Conservation (phyloP, 257 asterid species). For the Galeopsis tetrahit region DNA sequence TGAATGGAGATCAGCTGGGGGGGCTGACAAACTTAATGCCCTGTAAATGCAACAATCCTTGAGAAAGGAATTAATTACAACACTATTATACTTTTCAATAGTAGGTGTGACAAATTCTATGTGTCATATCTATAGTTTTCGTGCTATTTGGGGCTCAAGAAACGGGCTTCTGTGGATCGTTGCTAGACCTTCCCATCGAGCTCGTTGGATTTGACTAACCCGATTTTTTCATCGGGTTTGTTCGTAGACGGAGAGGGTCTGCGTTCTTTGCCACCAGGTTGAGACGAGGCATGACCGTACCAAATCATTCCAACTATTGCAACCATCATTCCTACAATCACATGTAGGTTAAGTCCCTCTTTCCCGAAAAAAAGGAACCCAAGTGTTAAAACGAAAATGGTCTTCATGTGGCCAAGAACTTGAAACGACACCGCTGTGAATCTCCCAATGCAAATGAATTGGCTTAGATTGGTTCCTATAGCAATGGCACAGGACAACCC, state of each 20-base stretch:
- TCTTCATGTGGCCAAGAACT: slow-evolving; percentile 88
- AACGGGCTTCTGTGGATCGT: background rate
- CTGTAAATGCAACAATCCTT: background rate
- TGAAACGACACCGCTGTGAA: slow-evolving; percentile 88
- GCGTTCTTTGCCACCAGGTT: slow-evolving; percentile 73
- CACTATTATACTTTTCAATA: slow-evolving; percentile 7
- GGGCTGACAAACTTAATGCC: background rate
- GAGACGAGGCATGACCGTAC: slow-evolving; percentile 71
- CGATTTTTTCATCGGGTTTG: slow-evolving; percentile 44
- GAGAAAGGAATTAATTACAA: slow-evolving; percentile 8
- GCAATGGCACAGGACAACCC: slow-evolving; percentile 69
- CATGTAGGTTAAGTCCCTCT: slow-evolving; percentile 71
- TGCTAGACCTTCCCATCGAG: slow-evolving; percentile 50
- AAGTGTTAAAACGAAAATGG: slow-evolving; percentile 66
- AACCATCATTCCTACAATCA: slow-evolving; percentile 65
- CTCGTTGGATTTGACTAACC: slow-evolving; percentile 43
- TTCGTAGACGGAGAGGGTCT: slow-evolving; percentile 31
- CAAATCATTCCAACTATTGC: slow-evolving; percentile 78
- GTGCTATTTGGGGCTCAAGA: background rate
- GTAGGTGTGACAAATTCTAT: slow-evolving; percentile 12
- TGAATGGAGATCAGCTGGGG: slow-evolving; percentile 3
- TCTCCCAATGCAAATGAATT: slow-evolving; percentile 88
- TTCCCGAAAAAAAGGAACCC: slow-evolving; percentile 80
- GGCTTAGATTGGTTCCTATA: slow-evolving; percentile 80
- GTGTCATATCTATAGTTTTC: background rate